These are phyloP conservation scores for Pythium aphanidermatum DNA, from an alignment of 352 stramenopile genomes.

Conservation along the genomic window DNA sequence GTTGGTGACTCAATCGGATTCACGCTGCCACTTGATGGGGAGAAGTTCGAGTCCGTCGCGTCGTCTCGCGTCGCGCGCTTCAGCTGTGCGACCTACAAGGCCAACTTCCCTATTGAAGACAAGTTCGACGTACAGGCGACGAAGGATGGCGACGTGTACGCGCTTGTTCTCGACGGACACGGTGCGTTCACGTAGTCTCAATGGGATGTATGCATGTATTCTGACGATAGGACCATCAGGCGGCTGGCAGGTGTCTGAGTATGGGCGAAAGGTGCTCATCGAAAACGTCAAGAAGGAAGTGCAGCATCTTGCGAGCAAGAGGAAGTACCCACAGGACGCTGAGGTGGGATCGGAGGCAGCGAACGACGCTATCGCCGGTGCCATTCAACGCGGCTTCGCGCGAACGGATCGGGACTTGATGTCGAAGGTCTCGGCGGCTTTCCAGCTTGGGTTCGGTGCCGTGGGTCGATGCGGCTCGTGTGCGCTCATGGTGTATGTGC, in stretches of 20 bases:
- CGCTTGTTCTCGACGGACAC: conserved; percentile 87
- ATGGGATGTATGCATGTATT: too few relatives aligned
- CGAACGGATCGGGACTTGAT: conserved; percentile 85
- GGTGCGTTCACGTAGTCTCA: conserved; percentile 39
- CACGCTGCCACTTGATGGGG: conserved; percentile 17
- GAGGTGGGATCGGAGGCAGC: conserved; percentile 17
- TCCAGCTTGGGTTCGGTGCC: conserved; percentile 88
- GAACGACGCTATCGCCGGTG: conserved; percentile 47
- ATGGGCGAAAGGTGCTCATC: conserved; percentile 68
- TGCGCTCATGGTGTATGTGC: conserved; percentile 73
- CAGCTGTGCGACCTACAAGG: conserved; percentile 37
- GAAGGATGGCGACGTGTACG: conserved; percentile 75
- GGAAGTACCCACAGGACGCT: conserved; percentile 15
- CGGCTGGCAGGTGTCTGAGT: conserved; percentile 92
- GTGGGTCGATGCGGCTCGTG: conserved; percentile 87
- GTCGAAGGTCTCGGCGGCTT: conserved; percentile 71
- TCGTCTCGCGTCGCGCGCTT: conserved; percentile 12
- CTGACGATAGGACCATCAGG: conserved; percentile 33
- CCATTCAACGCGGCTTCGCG: conserved; percentile 80
- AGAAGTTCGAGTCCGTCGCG: conserved; percentile 6
- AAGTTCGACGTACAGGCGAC: conserved; percentile 72
- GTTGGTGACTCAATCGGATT: conserved; percentile 16
- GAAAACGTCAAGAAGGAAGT: conserved; percentile 77
- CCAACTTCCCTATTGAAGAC: conserved; percentile 80
- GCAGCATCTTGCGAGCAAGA: conserved; percentile 26